A percentile compares a stretch with the other conserved stretches of the same genome.
These are phyloP conservation scores for Backusella psychrophila DNA, from an alignment of 192 early-diverging fungal species.

Conservation along the genomic window DNA sequence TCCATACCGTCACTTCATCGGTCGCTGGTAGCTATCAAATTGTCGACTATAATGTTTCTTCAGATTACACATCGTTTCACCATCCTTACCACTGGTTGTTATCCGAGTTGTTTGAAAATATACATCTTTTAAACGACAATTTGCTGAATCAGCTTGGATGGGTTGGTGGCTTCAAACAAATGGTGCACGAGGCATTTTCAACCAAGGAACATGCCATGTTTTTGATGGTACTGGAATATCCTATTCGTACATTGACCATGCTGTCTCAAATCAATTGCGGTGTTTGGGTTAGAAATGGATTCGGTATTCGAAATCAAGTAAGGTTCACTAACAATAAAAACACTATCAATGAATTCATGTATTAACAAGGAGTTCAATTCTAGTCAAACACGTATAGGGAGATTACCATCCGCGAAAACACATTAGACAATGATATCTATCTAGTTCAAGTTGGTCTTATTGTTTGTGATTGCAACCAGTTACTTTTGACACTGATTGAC, in stretches of 20 bases:
- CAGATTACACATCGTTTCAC: conserved; percentile 77
- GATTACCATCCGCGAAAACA: conserved; percentile 78
- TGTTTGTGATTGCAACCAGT: conserved; percentile 72
- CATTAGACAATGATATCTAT: conserved; percentile 88
- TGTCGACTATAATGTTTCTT: conserved; percentile 56
- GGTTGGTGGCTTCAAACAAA: conserved; percentile 50
- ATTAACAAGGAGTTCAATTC: not conserved
- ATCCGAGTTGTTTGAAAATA: conserved; percentile 71
- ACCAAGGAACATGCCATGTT: conserved; percentile 36
- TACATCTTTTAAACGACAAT: conserved; percentile 56
- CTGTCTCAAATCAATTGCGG: conserved; percentile 88
- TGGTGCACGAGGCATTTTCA: conserved; percentile 57
- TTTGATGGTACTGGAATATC: conserved; percentile 73
- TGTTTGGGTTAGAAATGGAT: conserved; percentile 96
- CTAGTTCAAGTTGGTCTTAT: conserved; percentile 73
- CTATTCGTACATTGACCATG: conserved; percentile 76
- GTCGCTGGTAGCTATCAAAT: conserved; percentile 42
- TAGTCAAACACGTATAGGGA: conserved; percentile 82
- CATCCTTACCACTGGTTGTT: conserved; percentile 93
- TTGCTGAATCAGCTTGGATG: conserved; percentile 55
- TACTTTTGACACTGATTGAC: conserved; percentile 81
- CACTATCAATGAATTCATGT: not conserved
- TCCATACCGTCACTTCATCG: conserved; percentile 43
- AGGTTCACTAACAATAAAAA: not conserved
- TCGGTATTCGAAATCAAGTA: conserved; percentile 67